These are phyloP conservation scores for Millerago galiae DNA, from an alignment of 805 yeast genomes.

Conservation along the genomic window DNA sequence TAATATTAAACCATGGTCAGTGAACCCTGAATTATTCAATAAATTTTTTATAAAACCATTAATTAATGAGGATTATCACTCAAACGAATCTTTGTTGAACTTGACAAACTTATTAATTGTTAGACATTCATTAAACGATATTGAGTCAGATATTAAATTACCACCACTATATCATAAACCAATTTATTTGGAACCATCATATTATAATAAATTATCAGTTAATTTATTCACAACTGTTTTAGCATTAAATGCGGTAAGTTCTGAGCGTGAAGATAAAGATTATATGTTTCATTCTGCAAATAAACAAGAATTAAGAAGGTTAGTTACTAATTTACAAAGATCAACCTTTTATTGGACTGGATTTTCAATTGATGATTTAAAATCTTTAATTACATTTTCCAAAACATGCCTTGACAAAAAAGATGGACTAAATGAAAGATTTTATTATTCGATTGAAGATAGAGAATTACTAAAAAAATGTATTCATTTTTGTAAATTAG, in stretches of 20 bases:
- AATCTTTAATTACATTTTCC: constrained; percentile 44
- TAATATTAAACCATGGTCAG: constrained; percentile 51
- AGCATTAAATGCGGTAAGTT: constrained; percentile 68
- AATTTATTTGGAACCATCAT: constrained; percentile 54
- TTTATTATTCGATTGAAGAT: constrained; percentile 34
- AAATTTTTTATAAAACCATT: constrained; percentile 43
- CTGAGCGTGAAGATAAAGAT: constrained; percentile 60
- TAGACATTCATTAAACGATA: constrained; percentile 48
- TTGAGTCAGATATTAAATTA: constrained; percentile 47
- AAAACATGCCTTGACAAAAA: constrained; percentile 36
- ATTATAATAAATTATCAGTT: constrained; percentile 52
- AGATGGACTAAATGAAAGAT: constrained; percentile 19
- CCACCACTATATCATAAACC: constrained; percentile 57
- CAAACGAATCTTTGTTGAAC: constrained; percentile 34
- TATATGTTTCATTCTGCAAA: constrained; percentile 66
- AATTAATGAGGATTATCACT: constrained; percentile 31
- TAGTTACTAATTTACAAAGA: constrained; percentile 55
- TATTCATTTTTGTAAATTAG: constrained; percentile 38
- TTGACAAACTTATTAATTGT: constrained; percentile 45
- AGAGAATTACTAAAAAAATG: constrained; percentile 35
- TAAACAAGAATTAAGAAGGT: constrained; percentile 43
- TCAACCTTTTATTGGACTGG: constrained; percentile 77
- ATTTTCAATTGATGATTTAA: constrained; percentile 52
- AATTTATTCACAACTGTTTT: constrained; percentile 61
- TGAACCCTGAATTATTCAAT: constrained; percentile 42